Evolutionary conservation across 2,329 filamentous ascomycete genomes (phyloP).

Genomic region (Aschersonia sp.): DNA sequence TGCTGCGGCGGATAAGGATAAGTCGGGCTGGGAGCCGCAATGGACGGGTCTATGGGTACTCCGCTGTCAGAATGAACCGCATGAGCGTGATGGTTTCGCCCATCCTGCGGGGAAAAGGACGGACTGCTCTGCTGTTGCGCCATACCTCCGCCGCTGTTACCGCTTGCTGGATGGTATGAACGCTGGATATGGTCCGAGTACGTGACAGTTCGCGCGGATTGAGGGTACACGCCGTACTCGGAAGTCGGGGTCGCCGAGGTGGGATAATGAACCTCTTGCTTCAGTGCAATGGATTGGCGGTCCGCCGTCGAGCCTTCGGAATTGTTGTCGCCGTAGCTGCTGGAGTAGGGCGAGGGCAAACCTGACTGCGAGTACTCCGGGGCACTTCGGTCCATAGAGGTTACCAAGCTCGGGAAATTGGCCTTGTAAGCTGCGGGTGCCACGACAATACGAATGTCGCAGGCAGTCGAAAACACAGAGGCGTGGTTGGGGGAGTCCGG

Average conservation of each 20-base stretch:
- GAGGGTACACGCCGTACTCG: constrained; percentile 70
- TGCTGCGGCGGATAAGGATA: constrained; percentile 54
- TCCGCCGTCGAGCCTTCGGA: constrained; percentile 83
- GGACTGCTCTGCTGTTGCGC: constrained; percentile 95
- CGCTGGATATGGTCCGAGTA: constrained; percentile 83
- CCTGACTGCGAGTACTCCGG: constrained; percentile 76
- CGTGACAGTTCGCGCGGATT: constrained; percentile 62
- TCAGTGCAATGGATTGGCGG: constrained; percentile 80
- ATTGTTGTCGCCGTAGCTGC: constrained; percentile 51
- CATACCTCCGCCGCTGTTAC: constrained; percentile 62
- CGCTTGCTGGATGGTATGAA: constrained; percentile 62
- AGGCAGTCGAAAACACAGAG: constrained; percentile 1
- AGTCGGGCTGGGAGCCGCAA: constrained; percentile 82
- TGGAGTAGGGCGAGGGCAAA: constrained; percentile 63
- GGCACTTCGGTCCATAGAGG: constrained; percentile 45
- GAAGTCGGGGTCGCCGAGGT: constrained; percentile 73
- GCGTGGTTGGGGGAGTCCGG: not conserved
- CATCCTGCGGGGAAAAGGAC: constrained; percentile 82
- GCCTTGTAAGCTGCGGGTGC: constrained; percentile 1
- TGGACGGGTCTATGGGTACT: constrained; percentile 98
- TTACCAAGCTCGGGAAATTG: constrained; percentile 4
- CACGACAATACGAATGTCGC: constrained; percentile 1
- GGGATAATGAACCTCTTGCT: constrained; percentile 69
- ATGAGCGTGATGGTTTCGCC: constrained; percentile 58
- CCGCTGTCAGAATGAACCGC: constrained; percentile 87